These are phyloP conservation scores for Marsdenia floribunda DNA, from an alignment of 257 asterid genomes.

Conservation along the genomic window DNA sequence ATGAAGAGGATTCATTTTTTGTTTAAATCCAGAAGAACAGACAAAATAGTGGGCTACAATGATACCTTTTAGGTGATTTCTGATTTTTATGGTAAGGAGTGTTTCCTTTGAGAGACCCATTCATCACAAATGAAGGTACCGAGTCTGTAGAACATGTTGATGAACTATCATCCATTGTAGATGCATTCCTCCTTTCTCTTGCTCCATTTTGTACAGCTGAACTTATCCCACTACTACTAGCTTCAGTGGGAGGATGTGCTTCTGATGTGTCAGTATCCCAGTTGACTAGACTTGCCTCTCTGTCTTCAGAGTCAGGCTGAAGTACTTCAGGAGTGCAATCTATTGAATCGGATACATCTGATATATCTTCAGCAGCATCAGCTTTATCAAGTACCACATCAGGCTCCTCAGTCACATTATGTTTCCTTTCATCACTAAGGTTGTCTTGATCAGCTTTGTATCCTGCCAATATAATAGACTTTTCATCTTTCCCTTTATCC, in stretches of 20 bases:
- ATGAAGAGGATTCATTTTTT: background rate
- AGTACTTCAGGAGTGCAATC: conserved; percentile 49
- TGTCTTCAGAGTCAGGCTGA: conserved; percentile 58
- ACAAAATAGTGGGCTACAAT: background rate
- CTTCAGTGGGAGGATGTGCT: conserved; percentile 50
- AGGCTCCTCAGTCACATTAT: conserved; percentile 28
- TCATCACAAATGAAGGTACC: conserved; percentile 49
- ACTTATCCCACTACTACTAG: conserved; percentile 38
- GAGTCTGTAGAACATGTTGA: conserved; percentile 93
- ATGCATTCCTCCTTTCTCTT: conserved; percentile 41
- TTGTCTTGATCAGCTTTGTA: conserved; percentile 46
- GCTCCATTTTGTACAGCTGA: conserved; percentile 52
- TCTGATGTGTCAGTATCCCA: conserved; percentile 59
- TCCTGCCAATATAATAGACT: conserved; percentile 23
- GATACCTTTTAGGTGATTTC: conserved; percentile 59
- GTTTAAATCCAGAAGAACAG: background rate
- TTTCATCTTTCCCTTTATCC: conserved; percentile 70
- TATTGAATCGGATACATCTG: conserved; percentile 76
- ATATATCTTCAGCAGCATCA: conserved; percentile 56
- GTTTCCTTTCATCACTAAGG: conserved; percentile 33
- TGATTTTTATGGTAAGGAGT: conserved; percentile 32
- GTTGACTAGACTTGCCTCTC: conserved; percentile 46
- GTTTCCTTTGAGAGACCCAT: conserved; percentile 35
- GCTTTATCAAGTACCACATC: conserved; percentile 39
- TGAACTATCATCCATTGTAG: conserved; percentile 76